Percentiles rank a stretch among this genome's conserved stretches.
Evolutionary conservation across 306 rosid species (phyloP).

Genomic region (Fragaria vesca): DNA sequence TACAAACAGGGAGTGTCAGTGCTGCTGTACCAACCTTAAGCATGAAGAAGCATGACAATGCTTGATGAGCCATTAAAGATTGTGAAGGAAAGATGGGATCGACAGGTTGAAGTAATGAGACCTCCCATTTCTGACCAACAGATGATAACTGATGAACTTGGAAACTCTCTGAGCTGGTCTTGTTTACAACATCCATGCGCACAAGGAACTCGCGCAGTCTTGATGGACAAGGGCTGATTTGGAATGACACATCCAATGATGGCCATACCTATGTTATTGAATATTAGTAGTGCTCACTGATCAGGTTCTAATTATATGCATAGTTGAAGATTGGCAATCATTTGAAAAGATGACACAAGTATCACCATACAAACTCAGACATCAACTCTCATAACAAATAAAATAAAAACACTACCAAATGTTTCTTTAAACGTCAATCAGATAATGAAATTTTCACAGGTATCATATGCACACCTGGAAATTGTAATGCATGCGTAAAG

Average conservation of each 20-base stretch:
- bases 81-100: conserved; percentile 68
- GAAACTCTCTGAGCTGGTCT: conserved; percentile 70
- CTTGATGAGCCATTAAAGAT: conserved; percentile 74
- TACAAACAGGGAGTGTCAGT: conserved; percentile 10
- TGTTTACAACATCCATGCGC: conserved; percentile 80
- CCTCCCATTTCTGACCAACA: conserved; percentile 70
- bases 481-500: conserved; percentile 76
- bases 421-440: neutral
- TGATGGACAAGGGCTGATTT: conserved; percentile 80
- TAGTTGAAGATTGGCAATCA: neutral
- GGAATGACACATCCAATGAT: conserved; percentile 83
- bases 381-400: neutral
- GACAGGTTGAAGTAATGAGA: conserved; percentile 77
- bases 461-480: conserved; percentile 66
- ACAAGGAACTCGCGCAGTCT: conserved; percentile 85
- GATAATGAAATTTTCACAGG: conserved; percentile 21
- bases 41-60: conserved; percentile 81
- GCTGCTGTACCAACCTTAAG: conserved; percentile 63
- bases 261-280: conserved; percentile 64
- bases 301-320: conserved; percentile 9
- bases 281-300: conserved; percentile 31
- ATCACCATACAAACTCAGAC: neutral
- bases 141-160: conserved; percentile 81
- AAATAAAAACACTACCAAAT: neutral
- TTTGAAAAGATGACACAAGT: neutral